phyloP scores from a whole-genome alignment of 441 rosid genomes.

The Raphanus hybrid region DNA sequence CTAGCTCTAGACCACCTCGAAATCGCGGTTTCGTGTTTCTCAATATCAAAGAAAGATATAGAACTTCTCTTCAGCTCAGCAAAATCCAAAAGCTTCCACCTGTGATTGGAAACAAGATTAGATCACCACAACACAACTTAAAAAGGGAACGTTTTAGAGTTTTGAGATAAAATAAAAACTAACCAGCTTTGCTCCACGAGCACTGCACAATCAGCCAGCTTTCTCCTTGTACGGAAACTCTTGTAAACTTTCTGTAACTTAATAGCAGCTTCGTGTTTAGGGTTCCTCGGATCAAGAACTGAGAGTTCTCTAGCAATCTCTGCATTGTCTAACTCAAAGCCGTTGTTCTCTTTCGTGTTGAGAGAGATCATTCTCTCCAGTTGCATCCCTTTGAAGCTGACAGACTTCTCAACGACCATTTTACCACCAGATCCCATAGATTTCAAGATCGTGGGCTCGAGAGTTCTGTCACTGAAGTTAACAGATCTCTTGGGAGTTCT shows the following conservation, averaged over 20 bases:
- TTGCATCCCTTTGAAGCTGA: slow-evolving; percentile 65
- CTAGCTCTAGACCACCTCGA: slow-evolving; percentile 98
- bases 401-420: slow-evolving; percentile 68
- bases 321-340: slow-evolving; percentile 30
- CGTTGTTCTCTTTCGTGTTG: slow-evolving; percentile 27
- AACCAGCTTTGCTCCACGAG: slow-evolving; percentile 94
- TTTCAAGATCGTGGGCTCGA: slow-evolving; percentile 59
- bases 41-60: slow-evolving; percentile 84
- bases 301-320: slow-evolving; percentile 38
- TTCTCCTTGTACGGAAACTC: slow-evolving; percentile 90
- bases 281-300: slow-evolving; percentile 53
- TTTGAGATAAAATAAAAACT: slow-evolving; percentile 1
- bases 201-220: slow-evolving; percentile 95
- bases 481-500: slow-evolving; percentile 63
- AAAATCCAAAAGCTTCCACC: slow-evolving; percentile 98
- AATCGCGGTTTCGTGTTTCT: slow-evolving; percentile 89
- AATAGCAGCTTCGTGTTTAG: slow-evolving; percentile 72
- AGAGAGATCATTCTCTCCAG: slow-evolving; percentile 59
- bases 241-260: slow-evolving; percentile 89
- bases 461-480: slow-evolving; percentile 51
- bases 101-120: slow-evolving; percentile 31
- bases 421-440: slow-evolving; percentile 64
- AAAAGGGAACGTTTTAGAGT: not conserved
- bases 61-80: slow-evolving; percentile 94
- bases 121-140: slow-evolving; percentile 27